Conservation (phyloP, 768 basidiomycete species). For the Mycena kentingensis region DNA sequence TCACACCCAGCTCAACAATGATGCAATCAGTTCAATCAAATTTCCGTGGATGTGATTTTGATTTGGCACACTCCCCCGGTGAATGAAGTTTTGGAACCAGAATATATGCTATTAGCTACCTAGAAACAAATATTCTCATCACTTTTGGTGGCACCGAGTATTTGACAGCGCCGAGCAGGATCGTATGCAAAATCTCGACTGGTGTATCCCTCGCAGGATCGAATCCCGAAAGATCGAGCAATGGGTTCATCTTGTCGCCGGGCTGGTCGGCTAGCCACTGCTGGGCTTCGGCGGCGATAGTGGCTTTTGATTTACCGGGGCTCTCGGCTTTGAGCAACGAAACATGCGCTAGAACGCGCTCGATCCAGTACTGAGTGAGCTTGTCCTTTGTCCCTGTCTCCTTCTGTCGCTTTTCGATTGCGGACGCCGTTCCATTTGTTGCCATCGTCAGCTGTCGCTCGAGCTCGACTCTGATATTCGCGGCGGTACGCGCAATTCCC, state of each 20-base stretch:
- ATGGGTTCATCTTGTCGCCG: slow-evolving; percentile 12
- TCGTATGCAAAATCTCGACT: slow-evolving; percentile 4
- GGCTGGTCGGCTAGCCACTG: slow-evolving; percentile 9
- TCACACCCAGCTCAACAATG: too few species aligned
- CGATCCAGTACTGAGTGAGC: slow-evolving; percentile 16
- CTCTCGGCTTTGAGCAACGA: not conserved
- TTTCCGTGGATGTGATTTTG: too few species aligned
- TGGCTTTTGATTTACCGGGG: not conserved
- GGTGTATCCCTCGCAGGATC: slow-evolving; percentile 4
- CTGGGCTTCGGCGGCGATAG: not conserved
- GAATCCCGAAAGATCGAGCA: slow-evolving; percentile 5
- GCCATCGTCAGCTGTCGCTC: slow-evolving; percentile 4
- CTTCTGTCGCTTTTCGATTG: slow-evolving; percentile 1
- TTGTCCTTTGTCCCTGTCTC: slow-evolving; percentile 14
- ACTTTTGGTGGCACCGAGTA: too few species aligned
- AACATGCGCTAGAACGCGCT: not conserved
- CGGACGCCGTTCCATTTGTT: not conserved
- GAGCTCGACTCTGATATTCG: slow-evolving; percentile 1
- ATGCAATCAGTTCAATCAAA: too few species aligned
- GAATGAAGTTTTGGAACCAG: too few species aligned
- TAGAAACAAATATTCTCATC: not conserved
- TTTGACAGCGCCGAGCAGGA: slow-evolving; percentile 1
- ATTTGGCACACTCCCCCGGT: too few species aligned
- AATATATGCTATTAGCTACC: too few species aligned
- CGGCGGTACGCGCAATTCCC: slow-evolving; percentile 11